These are phyloP conservation scores for Endoconidiophora laricicola DNA, from an alignment of 2,329 filamentous ascomycete species.

Conservation along the genomic window DNA sequence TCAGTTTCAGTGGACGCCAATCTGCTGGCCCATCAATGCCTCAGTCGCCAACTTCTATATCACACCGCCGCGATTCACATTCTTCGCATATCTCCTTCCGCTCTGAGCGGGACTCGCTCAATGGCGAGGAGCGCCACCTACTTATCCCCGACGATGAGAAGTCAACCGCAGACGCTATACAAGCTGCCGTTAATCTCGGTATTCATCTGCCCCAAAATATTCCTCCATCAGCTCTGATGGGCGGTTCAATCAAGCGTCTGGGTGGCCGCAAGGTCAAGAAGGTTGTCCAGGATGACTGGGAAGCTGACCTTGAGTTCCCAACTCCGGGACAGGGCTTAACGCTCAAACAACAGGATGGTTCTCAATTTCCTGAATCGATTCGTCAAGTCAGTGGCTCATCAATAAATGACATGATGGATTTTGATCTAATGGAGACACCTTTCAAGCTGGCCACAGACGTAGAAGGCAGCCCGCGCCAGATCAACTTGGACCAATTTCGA, in stretches of 20 bases:
- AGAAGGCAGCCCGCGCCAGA: conserved; percentile 13
- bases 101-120: conserved; percentile 62
- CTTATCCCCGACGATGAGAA: conserved; percentile 75
- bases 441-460: background rate
- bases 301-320: conserved; percentile 58
- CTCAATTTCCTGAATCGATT: conserved; percentile 49
- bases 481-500: conserved; percentile 47
- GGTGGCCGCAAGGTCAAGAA: conserved; percentile 58
- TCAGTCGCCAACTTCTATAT: conserved; percentile 18
- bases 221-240: conserved; percentile 73
- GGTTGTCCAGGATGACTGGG: conserved; percentile 65
- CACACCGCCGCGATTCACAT: conserved; percentile 53
- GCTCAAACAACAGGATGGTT: conserved; percentile 45
- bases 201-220: conserved; percentile 82
- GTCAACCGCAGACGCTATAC: conserved; percentile 65
- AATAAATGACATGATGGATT: conserved; percentile 38
- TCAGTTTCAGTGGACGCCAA: conserved; percentile 34
- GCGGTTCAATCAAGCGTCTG: conserved; percentile 82
- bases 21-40: conserved; percentile 28
- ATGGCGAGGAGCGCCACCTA: conserved; percentile 74
- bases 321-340: conserved; percentile 40
- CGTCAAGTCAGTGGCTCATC: conserved; percentile 47
- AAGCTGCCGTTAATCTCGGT: conserved; percentile 71
- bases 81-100: conserved; percentile 70
- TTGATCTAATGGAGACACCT: conserved; percentile 22